A percentile compares a stretch with the other conserved stretches of the same genome.
phyloP scores from a whole-genome alignment of 192 early-diverging fungal species.

The Linnemannia schmuckeri region DNA sequence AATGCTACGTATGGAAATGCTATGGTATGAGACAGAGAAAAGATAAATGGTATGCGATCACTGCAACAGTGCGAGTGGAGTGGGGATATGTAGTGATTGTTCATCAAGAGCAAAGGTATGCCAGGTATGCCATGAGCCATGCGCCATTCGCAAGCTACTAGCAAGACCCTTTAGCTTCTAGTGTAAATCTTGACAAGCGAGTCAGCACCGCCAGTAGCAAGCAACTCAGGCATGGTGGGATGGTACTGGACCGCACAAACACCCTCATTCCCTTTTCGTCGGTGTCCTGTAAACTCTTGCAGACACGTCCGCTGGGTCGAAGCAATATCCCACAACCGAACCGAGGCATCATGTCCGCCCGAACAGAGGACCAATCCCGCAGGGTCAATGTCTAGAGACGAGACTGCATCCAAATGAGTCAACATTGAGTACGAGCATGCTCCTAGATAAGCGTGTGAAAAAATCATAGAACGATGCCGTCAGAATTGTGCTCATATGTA shows the following conservation, averaged over 20 bases:
- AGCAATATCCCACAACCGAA: constrained; percentile 83
- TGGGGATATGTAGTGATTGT: neutral
- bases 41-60: neutral
- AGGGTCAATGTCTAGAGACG: constrained; percentile 74
- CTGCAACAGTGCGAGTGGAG: neutral
- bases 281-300: constrained; percentile 81
- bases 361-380: constrained; percentile 67
- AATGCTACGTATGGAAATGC: neutral
- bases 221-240: constrained; percentile 62
- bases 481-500: neutral
- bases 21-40: neutral
- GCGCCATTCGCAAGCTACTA: neutral
- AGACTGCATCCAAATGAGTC: constrained; percentile 76
- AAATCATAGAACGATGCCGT: too few relatives aligned
- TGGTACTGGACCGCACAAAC: constrained; percentile 75
- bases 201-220: constrained; percentile 72
- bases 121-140: neutral
- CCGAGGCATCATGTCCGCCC: constrained; percentile 80
- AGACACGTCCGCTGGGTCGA: constrained; percentile 67
- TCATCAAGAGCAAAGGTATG: neutral
- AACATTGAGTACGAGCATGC: constrained; percentile 71
- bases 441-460: constrained; percentile 50
- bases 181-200: constrained; percentile 67
- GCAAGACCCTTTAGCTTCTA: constrained; percentile 4
- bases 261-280: constrained; percentile 82